Percentiles rank a stretch among this genome's conserved stretches.
These are phyloP conservation scores for Trichosphaerium sp. DNA, from an alignment of 78 protist genomes.

Conservation along the genomic window DNA sequence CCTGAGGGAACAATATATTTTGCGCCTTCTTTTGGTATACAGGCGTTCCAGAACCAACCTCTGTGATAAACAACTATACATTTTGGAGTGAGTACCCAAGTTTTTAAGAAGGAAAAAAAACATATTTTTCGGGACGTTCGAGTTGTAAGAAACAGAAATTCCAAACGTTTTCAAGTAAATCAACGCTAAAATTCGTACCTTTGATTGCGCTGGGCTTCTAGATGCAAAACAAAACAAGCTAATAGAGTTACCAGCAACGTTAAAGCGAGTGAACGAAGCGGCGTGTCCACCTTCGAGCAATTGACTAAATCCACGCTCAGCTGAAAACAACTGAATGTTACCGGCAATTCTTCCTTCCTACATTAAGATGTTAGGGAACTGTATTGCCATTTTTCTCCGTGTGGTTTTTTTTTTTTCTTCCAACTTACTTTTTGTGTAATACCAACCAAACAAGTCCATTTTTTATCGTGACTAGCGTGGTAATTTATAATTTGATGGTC, in stretches of 20 bases:
- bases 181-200: too few species aligned
- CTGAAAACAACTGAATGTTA: slow-evolving; percentile 82
- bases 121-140: too few species aligned
- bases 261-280: too few species aligned
- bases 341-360: slow-evolving; percentile 69
- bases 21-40: slow-evolving; percentile 56
- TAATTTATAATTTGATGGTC: slow-evolving; percentile 91
- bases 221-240: too few species aligned
- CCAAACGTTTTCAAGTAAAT: too few species aligned
- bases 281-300: slow-evolving; percentile 93
- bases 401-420: too few species aligned
- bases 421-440: slow-evolving; percentile 36
- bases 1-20: slow-evolving; percentile 81
- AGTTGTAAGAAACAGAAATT: too few species aligned
- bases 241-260: too few species aligned
- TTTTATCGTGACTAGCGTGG: slow-evolving; percentile 50
- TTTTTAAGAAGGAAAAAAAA: too few species aligned
- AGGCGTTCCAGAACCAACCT: too few species aligned
- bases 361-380: not conserved
- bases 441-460: slow-evolving; percentile 89
- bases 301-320: slow-evolving; percentile 79
- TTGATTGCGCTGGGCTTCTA: too few species aligned
- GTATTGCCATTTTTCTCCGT: not conserved
- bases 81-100: not conserved
- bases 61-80: slow-evolving; percentile 7